These are phyloP conservation scores for Asparagopsis taxiformis DNA, from an alignment of 31 red algal genomes.

Conservation along the genomic window DNA sequence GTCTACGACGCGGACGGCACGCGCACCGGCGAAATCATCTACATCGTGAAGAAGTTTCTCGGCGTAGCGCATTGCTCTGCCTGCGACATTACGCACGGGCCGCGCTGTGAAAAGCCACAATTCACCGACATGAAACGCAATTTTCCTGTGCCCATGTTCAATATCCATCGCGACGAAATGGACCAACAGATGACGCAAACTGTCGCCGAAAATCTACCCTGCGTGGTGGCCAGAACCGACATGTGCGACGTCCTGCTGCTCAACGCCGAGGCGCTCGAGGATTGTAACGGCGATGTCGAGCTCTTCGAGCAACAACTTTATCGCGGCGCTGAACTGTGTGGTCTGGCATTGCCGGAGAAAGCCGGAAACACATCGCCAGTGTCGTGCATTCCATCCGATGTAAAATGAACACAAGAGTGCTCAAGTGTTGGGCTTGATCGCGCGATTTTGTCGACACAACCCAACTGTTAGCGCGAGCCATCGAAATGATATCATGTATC, in stretches of 20 bases:
- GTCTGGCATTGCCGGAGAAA: constrained; percentile 3
- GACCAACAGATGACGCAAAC: constrained; percentile 17
- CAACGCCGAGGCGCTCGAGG: constrained; percentile 48
- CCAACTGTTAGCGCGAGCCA: too few relatives aligned
- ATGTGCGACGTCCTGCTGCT: constrained; percentile 44
- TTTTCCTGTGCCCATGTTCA: constrained; percentile 50
- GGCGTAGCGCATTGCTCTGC: constrained; percentile 77
- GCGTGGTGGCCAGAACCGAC: constrained; percentile 58
- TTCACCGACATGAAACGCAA: constrained; percentile 31
- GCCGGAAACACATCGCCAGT: background rate
- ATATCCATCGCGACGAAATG: constrained; percentile 94
- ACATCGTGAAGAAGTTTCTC: constrained; percentile 71
- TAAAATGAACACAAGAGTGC: too few relatives aligned
- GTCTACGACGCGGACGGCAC: constrained; percentile 95
- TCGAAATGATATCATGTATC: too few relatives aligned
- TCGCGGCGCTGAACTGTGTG: background rate
- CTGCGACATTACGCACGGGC: constrained; percentile 89
- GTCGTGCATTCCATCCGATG: too few relatives aligned
- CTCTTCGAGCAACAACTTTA: constrained; percentile 26
- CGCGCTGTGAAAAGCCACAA: constrained; percentile 78
- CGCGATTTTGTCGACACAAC: too few relatives aligned
- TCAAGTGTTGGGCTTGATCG: too few relatives aligned
- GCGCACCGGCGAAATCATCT: constrained; percentile 71
- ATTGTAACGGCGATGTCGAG: constrained; percentile 57
- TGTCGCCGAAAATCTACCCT: constrained; percentile 45